Evolutionary conservation across 192 early-diverging fungal species (phyloP), one percentile per base, ranked within the genome.

Genomic region (Backusella macrospora): DNA sequence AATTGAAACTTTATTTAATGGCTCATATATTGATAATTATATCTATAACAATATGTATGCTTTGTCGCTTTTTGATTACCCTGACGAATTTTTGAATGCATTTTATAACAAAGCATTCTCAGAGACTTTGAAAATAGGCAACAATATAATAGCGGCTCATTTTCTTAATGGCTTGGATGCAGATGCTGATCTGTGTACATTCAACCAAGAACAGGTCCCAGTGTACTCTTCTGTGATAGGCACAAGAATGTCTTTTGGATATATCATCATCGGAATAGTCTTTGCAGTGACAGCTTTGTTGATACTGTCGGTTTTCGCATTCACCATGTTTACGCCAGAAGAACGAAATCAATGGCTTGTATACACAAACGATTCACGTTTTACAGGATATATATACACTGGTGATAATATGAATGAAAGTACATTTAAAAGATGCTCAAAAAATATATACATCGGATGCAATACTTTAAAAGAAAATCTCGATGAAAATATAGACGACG

Each of bases 141-240:
- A 59, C 21, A 59, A 59, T 59, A 59, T 59, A 59, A 4, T 59
- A 59, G 21, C 52, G 26, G 52, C 52, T n/a, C 52, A 59, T 59
- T 23, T 59, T 59, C 52, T 59, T 23, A 26, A 23, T 59, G 52
- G 52, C 9, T 10, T 59, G 10, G 52, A 59, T 7, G 16, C 18
- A 26, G 12, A 59, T 9, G 52, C 52, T 59, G 52, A 59, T 26
- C 5, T 59, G 10, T 59, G 52, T 59, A 59, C 52, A 26, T 59
- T 12, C 10, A 59, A 59, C 13, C 52, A 59, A 26, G 52, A 59
- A 10, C 52, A 59, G 52, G 12, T 59, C 9, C 52, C 52, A 7
- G 23, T 59, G 4, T 59, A 59, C 12, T 26, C 26, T 12, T 59
- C 18, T 59, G 52, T 59, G 21, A 7, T 59, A 0, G 52, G 52